Evolutionary conservation across 2,329 filamentous ascomycete species (phyloP), one percentile per base, ranked within the genome.

Genomic region (Xylaria sp.): DNA sequence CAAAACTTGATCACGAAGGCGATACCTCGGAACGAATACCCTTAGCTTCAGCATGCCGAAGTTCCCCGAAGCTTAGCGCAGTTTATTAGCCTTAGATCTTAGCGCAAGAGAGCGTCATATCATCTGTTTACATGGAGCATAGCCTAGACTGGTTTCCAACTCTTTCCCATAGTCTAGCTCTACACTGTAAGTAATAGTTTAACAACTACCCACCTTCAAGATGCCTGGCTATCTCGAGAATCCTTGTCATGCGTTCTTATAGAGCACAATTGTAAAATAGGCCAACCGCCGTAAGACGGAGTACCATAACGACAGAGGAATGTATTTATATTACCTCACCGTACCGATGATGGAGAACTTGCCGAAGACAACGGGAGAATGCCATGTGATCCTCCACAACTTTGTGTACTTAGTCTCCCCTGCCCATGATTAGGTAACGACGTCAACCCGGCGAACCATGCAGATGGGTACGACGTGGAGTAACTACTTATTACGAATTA

Each of bases 391-490:
- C 43, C 50, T 30, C 57, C 32, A 41, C 25, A 23, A 57, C n/a
- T 64, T 25, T 30, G 23, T 30, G 2, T 50, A n/a, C 4, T 50
- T 48, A 48, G 23, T 15, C 28, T 8, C 10, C 45, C 4, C 18
- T n/a, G 41, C 41, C 25, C 12, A 60, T 60, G 41, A 55, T 56
- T 50, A 50, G 46, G 48, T 46, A 45, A 61, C 34, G 28, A 41
- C 34, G 41, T 34, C 36, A 28, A 45, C 36, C 25, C 13, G 45
- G 36, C 25, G 48, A 45, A 23, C 41, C 63, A 66, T 56, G 57
- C 57, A 66, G 43, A 66, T 39, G 41, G 39, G 60, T 43, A 60
- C 55, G 30, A 60, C 65, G 55, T 67, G 55, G 65, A 67, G 60
- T 52, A n/a, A n/a, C n/a, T n/a, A 63, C 13, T 34, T 39, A 36